A percentile compares a stretch with the other conserved stretches of the same genome.
Evolutionary conservation across 305 asterid species (phyloP).

Genomic region (Nicotiana rustica): DNA sequence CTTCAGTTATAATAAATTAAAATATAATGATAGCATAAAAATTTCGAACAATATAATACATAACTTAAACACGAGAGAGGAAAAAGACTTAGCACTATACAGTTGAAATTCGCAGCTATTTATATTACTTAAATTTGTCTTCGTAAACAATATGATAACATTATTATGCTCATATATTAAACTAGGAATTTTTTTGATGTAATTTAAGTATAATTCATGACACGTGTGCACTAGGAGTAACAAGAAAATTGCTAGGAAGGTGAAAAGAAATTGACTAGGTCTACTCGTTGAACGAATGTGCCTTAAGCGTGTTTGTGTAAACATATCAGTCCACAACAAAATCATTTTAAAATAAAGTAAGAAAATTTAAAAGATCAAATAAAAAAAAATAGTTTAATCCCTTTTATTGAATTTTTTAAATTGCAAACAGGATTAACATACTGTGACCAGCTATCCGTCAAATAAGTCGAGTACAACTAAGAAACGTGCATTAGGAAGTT

Average conservation of each 20-base stretch:
- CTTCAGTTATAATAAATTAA: too few relatives aligned
- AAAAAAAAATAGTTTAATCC: not conserved
- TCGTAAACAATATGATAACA: not conserved
- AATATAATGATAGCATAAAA: too few relatives aligned
- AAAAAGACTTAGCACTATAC: too few relatives aligned
- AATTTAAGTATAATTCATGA: too few relatives aligned
- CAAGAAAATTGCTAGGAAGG: not conserved
- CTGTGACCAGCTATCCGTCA: constrained; percentile 26
- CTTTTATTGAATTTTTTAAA: not conserved
- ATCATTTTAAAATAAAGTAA: not conserved
- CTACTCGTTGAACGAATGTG: constrained; percentile 26
- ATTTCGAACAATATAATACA: too few relatives aligned
- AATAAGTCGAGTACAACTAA: constrained; percentile 27
- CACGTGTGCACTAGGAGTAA: not conserved
- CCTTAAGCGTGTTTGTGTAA: not conserved
- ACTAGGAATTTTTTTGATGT: too few relatives aligned
- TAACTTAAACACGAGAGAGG: too few relatives aligned
- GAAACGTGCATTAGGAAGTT: constrained; percentile 26
- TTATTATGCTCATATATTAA: too few relatives aligned
- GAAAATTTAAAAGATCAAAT: constrained; percentile 4
- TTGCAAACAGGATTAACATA: not conserved
- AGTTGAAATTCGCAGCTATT: too few relatives aligned
- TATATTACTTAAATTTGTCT: not conserved
- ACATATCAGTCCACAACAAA: constrained; percentile 35
- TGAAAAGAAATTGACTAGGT: not conserved